These are phyloP conservation scores for Aspergillus luchuensis DNA, from an alignment of 2,329 filamentous ascomycete genomes.

Conservation along the genomic window DNA sequence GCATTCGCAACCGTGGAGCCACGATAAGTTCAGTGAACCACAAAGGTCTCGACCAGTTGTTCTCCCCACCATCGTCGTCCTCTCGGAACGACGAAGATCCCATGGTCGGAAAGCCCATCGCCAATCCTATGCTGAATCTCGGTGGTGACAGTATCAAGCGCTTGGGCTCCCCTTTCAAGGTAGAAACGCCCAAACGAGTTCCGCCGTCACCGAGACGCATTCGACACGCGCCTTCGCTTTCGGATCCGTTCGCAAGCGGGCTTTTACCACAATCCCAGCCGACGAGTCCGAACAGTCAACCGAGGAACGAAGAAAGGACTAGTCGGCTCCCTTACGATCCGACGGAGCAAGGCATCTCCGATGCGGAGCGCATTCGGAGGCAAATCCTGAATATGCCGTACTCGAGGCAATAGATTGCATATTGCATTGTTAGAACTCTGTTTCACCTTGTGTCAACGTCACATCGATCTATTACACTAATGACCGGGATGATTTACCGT, in stretches of 20 bases:
- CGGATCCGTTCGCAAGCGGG: constrained; percentile 45
- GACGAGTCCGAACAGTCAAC: constrained; percentile 17
- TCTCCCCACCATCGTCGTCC: constrained; percentile 51
- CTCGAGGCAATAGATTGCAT: constrained; percentile 28
- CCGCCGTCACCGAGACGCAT: constrained; percentile 34
- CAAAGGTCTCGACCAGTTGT: constrained; percentile 56
- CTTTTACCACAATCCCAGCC: constrained; percentile 24
- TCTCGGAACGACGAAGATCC: constrained; percentile 29
- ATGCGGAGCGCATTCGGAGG: constrained; percentile 43
- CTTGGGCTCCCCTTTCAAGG: constrained; percentile 51
- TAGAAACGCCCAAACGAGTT: constrained; percentile 40
- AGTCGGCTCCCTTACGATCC: constrained; percentile 32
- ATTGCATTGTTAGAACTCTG: constrained; percentile 16
- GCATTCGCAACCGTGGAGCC: constrained; percentile 63
- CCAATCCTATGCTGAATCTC: constrained; percentile 36
- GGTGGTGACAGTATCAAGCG: constrained; percentile 46
- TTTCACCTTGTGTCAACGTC: constrained; percentile 27
- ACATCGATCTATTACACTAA: constrained; percentile 29
- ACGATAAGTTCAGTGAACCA: constrained; percentile 60
- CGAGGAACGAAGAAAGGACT: constrained; percentile 18
- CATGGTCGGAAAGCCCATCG: constrained; percentile 25
- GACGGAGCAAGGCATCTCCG: constrained; percentile 39
- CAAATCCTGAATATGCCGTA: constrained; percentile 43
- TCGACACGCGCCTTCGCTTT: constrained; percentile 46
- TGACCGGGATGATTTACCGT: constrained; percentile 32